Evolutionary conservation across 768 basidiomycete species (phyloP), one percentile per base, ranked within the genome.

Genomic region (Grammothele lineata): DNA sequence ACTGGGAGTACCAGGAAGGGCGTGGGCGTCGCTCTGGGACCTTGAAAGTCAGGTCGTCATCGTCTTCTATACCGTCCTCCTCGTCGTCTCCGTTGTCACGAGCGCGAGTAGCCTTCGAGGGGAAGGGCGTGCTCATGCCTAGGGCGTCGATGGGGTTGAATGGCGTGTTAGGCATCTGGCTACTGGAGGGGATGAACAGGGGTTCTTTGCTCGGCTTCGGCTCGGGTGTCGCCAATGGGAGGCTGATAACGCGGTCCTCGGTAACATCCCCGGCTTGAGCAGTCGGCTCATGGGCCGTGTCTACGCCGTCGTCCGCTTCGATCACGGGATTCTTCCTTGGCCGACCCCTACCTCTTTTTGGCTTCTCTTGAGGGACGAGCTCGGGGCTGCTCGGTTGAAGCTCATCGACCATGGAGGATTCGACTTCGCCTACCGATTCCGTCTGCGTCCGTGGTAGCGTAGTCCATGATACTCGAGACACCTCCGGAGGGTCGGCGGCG

Each of bases 141-240:
- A n/a, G n/a, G 50, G 47, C 49, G 37, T 45, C 42, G 1, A 57
- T 48, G 30, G 43, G 66, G 55, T 77, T 76, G 17, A 80, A 81
- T 48, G 77, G 76, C 7, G 77, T 80, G 49, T 78, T 75, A 0
- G 74, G 69, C 30, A 69, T 60, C 57, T 80, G 81, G 53, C 75
- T 82, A 52, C 73, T 71, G 22, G 75, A 67, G 15, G 67, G 70
- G 22, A 80, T 60, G 57, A 85, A 84, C 40, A 81, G 58, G 14
- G 76, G 74, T 15, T 53, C 47, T 39, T 53, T 48, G 19, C 22
- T 26, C 15, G 14, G n/a, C n/a, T 35, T 43, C 2, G 51, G 46
- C 21, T 26, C 45, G 5, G 46, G 51, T 5, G 51, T 53, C 9
- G 17, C 37, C 6, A 40, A 25, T 1, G 38, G 33, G 3, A 40